Evolutionary conservation across 495 filamentous ascomycete species (phyloP).

Genomic region (Hyaloscypha bicolor): DNA sequence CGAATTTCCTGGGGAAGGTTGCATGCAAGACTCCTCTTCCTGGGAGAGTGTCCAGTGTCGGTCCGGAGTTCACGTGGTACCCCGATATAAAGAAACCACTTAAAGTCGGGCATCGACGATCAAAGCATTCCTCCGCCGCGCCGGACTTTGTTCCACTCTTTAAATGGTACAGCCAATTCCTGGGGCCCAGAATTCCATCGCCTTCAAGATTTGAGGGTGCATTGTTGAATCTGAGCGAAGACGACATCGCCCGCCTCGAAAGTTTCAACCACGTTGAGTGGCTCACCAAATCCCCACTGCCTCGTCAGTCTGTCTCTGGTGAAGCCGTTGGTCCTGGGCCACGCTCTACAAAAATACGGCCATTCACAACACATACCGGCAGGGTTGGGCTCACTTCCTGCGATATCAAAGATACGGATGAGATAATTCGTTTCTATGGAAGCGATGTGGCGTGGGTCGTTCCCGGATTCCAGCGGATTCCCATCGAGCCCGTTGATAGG

Average conservation of each 20-base stretch:
- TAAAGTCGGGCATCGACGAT: too few relatives aligned
- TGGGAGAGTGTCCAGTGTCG: not conserved
- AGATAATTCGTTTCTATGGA: not conserved
- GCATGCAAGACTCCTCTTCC: not conserved
- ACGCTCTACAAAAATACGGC: not conserved
- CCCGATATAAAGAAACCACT: not conserved
- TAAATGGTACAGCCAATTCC: conserved; percentile 1
- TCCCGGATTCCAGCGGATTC: not conserved
- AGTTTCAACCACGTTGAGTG: not conserved
- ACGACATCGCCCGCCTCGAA: not conserved
- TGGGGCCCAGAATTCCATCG: not conserved
- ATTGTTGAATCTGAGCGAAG: not conserved
- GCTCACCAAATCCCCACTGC: not conserved
- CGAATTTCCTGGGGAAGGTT: not conserved
- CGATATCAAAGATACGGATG: not conserved
- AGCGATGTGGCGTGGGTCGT: conserved; percentile 1
- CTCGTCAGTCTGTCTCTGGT: not conserved
- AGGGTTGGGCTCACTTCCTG: not conserved
- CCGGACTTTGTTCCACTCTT: not conserved
- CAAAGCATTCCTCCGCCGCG: not conserved
- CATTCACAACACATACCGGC: not conserved
- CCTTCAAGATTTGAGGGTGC: not conserved
- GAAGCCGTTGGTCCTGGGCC: not conserved
- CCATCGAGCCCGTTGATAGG: not conserved
- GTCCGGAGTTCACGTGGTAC: not conserved